Base-by-base conservation (phyloP, 345 rosid genomes). In the Citrus unshiu region DNA sequence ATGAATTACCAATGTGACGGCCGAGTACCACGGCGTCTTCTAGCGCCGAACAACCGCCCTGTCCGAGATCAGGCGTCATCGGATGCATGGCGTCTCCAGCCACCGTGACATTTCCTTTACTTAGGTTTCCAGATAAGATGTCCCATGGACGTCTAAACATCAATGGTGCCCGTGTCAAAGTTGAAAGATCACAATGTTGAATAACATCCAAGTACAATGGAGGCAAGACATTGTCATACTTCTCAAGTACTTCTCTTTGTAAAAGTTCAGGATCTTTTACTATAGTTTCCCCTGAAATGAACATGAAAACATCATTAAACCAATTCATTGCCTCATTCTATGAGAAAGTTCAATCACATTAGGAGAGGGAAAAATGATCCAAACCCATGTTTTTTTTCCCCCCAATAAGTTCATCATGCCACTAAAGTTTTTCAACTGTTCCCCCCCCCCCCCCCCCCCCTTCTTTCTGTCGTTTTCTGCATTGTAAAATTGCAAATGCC, bases 71-170 rank as follows among this genome's bases (percentile, higher is more conserved):
- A 40, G 90, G 91, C 0, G 89, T 90, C 86, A 82, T 89, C 6
- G 89, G 87, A 27, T 90, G 93, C 84, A 87, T 86, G 7, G 91
- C 91, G 21, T 90, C 91, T 0, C 93, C 90, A 0, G 84, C 89
- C n/a, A 90, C 81, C 0, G 88, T 87, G 1, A 88, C 35, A 54
- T 83, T 88, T 7, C 81, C 80, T 30, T 74, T 81, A 70, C 84
- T 84, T 4, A 86, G 73, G 5, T 72, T 88, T 29, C 85, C 85
- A 3, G 79, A 43, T 1, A 84, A 6, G 3, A 88, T 59, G 14
- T 83, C 56, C 90, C 89, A 88, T 0, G 91, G 91, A 27, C 69
- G 14, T 77, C 88, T 74, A 7, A 84, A 67, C 85, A 68, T 57
- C 73, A 88, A 19, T 3, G 89, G 81, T 0, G 86, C 71, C 86